Evolutionary conservation across 2,329 filamentous ascomycete species (phyloP).

Genomic region (Alternaria burnsii): DNA sequence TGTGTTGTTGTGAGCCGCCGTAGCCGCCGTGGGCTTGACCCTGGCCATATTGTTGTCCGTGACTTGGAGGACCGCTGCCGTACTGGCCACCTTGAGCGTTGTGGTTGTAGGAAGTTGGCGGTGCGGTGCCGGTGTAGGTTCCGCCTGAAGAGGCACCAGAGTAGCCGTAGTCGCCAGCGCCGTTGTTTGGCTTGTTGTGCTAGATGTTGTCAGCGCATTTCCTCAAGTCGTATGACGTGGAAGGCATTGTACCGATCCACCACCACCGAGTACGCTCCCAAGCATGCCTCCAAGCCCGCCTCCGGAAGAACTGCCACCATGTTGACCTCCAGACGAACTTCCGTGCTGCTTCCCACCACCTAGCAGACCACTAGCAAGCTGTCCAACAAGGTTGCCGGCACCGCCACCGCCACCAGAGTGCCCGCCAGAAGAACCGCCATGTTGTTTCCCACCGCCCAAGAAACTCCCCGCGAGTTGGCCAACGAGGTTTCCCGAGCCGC

Average conservation of each 20-base stretch:
- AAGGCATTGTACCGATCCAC: slow-evolving; percentile 44
- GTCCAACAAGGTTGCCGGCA: slow-evolving; percentile 58
- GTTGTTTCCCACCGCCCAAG: slow-evolving; percentile 48
- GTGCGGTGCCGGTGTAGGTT: slow-evolving; percentile 69
- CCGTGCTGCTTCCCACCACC: slow-evolving; percentile 49
- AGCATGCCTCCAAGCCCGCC: slow-evolving; percentile 37
- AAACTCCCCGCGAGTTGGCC: slow-evolving; percentile 65
- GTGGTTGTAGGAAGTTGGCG: slow-evolving; percentile 68
- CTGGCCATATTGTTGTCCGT: slow-evolving; percentile 27
- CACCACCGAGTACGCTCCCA: slow-evolving; percentile 48
- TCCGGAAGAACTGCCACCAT: slow-evolving; percentile 56
- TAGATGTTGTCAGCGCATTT: slow-evolving; percentile 20
- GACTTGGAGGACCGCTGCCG: slow-evolving; percentile 31
- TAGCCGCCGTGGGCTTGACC: slow-evolving; percentile 13
- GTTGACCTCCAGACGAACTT: slow-evolving; percentile 52
- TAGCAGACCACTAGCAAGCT: slow-evolving; percentile 61
- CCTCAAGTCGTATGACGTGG: neutral
- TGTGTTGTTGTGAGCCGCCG: slow-evolving; percentile 21
- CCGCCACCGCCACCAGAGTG: slow-evolving; percentile 44
- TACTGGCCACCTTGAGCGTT: slow-evolving; percentile 34
- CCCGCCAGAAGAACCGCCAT: slow-evolving; percentile 28
- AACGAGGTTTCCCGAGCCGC: slow-evolving; percentile 52
- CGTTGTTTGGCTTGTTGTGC: slow-evolving; percentile 51
- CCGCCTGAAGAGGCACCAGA: slow-evolving; percentile 58
- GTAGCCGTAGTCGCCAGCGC: slow-evolving; percentile 68